Conservation (phyloP, 257 asterid genomes). For the Solanum rostratum region DNA sequence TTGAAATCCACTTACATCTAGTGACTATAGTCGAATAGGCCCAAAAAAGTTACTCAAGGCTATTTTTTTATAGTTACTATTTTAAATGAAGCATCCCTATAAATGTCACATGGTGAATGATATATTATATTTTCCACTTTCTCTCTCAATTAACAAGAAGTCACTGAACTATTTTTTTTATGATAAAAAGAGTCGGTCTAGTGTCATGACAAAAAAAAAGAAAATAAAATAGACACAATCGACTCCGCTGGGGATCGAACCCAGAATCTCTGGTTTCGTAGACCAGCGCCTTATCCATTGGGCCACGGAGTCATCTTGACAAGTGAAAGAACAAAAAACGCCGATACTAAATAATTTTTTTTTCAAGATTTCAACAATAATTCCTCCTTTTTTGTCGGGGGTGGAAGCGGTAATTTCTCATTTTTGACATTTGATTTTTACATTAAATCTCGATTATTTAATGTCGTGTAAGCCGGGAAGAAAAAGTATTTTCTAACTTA, state of each 20-base stretch:
- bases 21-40: not conserved
- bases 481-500: not conserved
- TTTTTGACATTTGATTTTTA: no score
- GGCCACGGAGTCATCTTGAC: conserved; percentile 17
- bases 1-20: not conserved
- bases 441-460: not conserved
- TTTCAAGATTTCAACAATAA: not conserved
- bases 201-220: no score
- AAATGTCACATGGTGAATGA: not conserved
- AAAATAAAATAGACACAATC: not conserved
- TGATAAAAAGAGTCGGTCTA: no score
- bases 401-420: no score
- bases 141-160: no score
- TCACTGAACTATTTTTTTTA: no score
- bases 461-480: not conserved
- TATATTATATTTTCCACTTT: no score
- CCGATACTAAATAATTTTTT: no score
- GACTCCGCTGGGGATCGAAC: conserved; percentile 78
- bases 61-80: no score
- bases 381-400: not conserved
- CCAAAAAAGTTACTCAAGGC: conserved; percentile 4
- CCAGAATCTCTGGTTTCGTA: conserved; percentile 99
- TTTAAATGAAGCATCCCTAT: no score
- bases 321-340: accelerated
- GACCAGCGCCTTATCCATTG: conserved; percentile 99